Conservation (phyloP, 2,329 filamentous ascomycete genomes). For the Chrysosphaeria jannelii region DNA sequence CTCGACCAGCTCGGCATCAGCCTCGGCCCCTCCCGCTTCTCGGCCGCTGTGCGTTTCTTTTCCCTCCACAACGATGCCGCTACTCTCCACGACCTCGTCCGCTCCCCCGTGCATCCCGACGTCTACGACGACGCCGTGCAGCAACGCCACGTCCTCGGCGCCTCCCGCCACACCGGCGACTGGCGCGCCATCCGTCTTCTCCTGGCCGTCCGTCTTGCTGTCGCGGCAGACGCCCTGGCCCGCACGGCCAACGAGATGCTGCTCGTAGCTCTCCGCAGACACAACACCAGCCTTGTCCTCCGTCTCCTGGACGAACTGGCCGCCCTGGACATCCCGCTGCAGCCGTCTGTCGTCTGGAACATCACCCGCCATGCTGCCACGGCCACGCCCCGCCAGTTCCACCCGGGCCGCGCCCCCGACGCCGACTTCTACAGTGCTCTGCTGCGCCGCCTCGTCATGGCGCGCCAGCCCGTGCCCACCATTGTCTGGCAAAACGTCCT, state of each 20-base stretch:
- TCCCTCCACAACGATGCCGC: constrained; percentile 22
- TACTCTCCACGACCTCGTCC: constrained; percentile 15
- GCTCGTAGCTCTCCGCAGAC: constrained; percentile 6
- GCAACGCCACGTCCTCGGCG: constrained; percentile 11
- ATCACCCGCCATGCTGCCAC: constrained; percentile 8
- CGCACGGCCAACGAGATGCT: constrained; percentile 10
- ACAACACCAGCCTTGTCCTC: constrained; percentile 6
- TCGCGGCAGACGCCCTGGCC: constrained; percentile 7
- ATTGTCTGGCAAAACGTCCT: constrained; percentile 15
- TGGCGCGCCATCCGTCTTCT: constrained; percentile 14
- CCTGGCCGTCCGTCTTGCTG: constrained; percentile 13
- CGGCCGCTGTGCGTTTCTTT: constrained; percentile 31
- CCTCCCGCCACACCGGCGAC: constrained; percentile 10
- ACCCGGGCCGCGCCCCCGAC: constrained; percentile 4
- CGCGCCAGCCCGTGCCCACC: constrained; percentile 12
- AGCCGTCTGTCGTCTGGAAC: constrained; percentile 5
- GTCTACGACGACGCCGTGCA: constrained; percentile 18
- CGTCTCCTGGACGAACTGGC: constrained; percentile 12
- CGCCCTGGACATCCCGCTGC: constrained; percentile 8
- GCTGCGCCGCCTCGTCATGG: constrained; percentile 10
- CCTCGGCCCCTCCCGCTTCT: constrained; percentile 31
- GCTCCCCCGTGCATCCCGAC: constrained; percentile 22
- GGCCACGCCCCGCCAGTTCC: constrained; percentile 6
- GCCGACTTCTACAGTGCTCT: constrained; percentile 9
- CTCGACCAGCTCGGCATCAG: constrained; percentile 31